Conservation (phyloP, 768 basidiomycete genomes). For the Kwoniella botswanensis region DNA sequence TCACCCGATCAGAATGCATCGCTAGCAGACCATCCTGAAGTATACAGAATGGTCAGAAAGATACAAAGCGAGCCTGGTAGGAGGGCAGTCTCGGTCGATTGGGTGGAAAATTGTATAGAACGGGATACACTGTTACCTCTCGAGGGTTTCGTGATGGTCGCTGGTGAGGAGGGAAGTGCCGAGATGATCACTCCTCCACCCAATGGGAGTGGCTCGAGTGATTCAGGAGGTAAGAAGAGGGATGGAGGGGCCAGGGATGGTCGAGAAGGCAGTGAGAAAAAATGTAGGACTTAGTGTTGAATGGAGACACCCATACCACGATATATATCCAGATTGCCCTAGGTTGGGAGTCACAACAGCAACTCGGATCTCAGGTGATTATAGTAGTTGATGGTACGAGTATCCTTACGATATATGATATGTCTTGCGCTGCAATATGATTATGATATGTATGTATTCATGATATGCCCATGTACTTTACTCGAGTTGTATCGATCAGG, state of each 20-base stretch:
- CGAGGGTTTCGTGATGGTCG: neutral
- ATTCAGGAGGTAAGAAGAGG: neutral
- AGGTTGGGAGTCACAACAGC: no score
- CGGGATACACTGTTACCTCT: neutral
- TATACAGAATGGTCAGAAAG: neutral
- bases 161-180: neutral
- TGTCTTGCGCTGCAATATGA: neutral
- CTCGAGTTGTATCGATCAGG: neutral
- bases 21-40: neutral
- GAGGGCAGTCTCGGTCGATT: neutral
- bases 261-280: neutral
- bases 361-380: no score
- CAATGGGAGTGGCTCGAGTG: neutral
- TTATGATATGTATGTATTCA: neutral
- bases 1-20: neutral
- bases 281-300: neutral
- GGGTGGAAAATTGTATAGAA: neutral
- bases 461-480: neutral
- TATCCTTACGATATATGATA: neutral
- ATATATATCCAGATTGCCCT: no score
- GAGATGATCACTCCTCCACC: neutral
- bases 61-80: neutral
- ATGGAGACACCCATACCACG: no score
- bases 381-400: no score
- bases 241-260: neutral